These are phyloP conservation scores for Coniochaeta sp. DNA, from an alignment of 2,329 filamentous ascomycete genomes.

Conservation along the genomic window DNA sequence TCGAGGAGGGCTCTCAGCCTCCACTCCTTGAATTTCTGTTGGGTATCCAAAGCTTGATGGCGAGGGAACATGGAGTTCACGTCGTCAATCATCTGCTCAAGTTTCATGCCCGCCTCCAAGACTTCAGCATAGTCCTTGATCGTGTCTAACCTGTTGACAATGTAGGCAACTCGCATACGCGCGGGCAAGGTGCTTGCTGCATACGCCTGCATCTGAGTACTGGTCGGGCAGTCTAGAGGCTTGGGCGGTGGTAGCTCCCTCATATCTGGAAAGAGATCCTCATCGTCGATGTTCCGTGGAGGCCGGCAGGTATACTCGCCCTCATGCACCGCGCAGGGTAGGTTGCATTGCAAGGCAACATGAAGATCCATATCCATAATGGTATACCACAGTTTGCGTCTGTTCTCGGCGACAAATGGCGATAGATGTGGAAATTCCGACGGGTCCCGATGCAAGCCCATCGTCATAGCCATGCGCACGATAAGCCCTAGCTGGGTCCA, in stretches of 20 bases:
- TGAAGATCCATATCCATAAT: conserved; percentile 50
- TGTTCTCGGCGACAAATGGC: conserved; percentile 43
- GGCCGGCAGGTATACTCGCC: conserved; percentile 46
- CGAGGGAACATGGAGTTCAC: conserved; percentile 45
- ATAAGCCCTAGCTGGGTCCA: conserved; percentile 50
- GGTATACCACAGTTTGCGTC: conserved; percentile 48
- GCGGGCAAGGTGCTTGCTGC: conserved; percentile 40
- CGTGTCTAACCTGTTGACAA: conserved; percentile 43
- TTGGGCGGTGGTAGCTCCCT: conserved; percentile 37
- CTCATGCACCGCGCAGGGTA: conserved; percentile 43
- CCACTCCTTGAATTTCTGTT: conserved; percentile 43
- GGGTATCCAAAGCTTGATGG: conserved; percentile 30
- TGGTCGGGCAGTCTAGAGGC: conserved; percentile 43
- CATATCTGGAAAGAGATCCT: conserved; percentile 39
- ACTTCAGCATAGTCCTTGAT: conserved; percentile 46
- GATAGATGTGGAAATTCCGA: conserved; percentile 43
- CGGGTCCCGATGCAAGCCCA: conserved; percentile 50
- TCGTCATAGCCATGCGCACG: conserved; percentile 50
- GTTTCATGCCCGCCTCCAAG: conserved; percentile 42
- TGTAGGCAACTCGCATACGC: conserved; percentile 40
- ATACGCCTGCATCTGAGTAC: conserved; percentile 47
- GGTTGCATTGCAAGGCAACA: conserved; percentile 42
- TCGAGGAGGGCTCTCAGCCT: conserved; percentile 41
- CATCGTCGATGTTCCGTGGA: conserved; percentile 46
- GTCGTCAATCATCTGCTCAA: conserved; percentile 47